Evolutionary conservation across 768 basidiomycete genomes (phyloP).

Genomic region (Lactarius quietus): DNA sequence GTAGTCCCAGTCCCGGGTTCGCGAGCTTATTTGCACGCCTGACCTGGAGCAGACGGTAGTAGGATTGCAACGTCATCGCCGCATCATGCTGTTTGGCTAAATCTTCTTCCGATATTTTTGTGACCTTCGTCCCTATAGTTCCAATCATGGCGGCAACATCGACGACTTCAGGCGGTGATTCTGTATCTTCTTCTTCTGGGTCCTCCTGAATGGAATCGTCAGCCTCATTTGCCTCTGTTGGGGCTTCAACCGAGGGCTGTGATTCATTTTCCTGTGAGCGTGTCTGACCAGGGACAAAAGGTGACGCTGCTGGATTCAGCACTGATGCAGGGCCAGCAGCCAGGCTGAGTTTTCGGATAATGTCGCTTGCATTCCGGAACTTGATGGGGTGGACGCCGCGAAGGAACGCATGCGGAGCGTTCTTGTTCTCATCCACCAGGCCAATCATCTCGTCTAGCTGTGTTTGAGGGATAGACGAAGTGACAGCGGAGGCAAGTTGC

Average conservation of each 20-base stretch:
- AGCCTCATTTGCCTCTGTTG: neutral
- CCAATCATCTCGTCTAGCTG: slow-evolving; percentile 21
- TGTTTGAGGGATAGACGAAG: slow-evolving; percentile 14
- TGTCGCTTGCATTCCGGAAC: slow-evolving; percentile 13
- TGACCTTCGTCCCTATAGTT: slow-evolving; percentile 8
- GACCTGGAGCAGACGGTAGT: slow-evolving; percentile 10
- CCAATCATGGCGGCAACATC: slow-evolving; percentile 13
- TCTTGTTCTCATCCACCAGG: slow-evolving; percentile 3
- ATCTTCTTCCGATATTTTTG: neutral
- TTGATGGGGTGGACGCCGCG: slow-evolving; percentile 2
- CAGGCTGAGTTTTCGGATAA: slow-evolving; percentile 11
- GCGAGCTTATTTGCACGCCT: slow-evolving; percentile 5
- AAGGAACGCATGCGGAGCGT: neutral
- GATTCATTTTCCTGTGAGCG: neutral
- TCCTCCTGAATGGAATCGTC: neutral
- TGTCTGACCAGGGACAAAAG: slow-evolving; percentile 16
- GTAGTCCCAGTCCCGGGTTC: slow-evolving; percentile 15
- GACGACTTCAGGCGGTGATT: neutral
- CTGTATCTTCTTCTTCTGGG: slow-evolving; percentile 18
- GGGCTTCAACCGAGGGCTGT: neutral
- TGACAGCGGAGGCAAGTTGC: neutral
- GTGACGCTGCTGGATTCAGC: slow-evolving; percentile 12
- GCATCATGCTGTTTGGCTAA: slow-evolving; percentile 6
- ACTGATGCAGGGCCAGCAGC: slow-evolving; percentile 8
- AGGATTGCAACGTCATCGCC: slow-evolving; percentile 9